Evolutionary conservation across 2,329 filamentous ascomycete species (phyloP), one percentile per base, ranked within the genome.

Genomic region (Verticillium zaregamsianum): DNA sequence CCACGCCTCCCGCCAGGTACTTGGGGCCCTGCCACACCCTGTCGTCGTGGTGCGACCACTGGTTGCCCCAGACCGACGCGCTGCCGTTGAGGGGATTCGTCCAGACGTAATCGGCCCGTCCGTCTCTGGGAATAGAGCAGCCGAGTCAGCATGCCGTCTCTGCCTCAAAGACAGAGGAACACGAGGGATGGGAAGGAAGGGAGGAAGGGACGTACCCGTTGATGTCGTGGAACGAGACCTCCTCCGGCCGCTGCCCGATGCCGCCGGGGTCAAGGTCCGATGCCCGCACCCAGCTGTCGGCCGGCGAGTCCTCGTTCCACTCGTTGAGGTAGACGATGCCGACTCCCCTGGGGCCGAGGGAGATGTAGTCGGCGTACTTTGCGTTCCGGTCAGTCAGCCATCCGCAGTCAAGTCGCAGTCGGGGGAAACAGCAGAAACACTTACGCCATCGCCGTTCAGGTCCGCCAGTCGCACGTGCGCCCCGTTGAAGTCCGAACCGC

Each of bases 381-480:
- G 23, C 28, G 14, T 35, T 14, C 3, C 4, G 28, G 5, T 6
- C 28, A 6, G 28, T 28, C 28, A 28, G 25, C 14, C 12, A 11
- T 11, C 12, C n/a, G 12, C 3, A 17, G 17, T 20, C 17, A 11
- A 49, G 7, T 14, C 15, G 40, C n/a, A n/a, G n/a, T n/a, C n/a
- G n/a, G n/a, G n/a, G n/a, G n/a, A n/a, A n/a, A n/a, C n/a, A n/a
- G n/a, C n/a, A n/a, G 23, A 61, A 25, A 0, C 8, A 59, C 64
- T 60, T 59, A 67, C 62, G 2, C 67, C 66, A n/a, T 69, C 68
- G 6, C 68, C 66, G 17, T 68, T 64, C 40, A 69, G 63, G 49
- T 69, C 67, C 4, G 65, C 66, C 45, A 69, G 61, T 25, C 67
- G 39, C 2, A 68, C 65, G 12, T 64, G n/a, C n/a, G n/a, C n/a